Percentiles rank a stretch among this genome's conserved stretches.
These are phyloP conservation scores for Suillus tomentosus DNA, from an alignment of 768 basidiomycete species.

Conservation along the genomic window DNA sequence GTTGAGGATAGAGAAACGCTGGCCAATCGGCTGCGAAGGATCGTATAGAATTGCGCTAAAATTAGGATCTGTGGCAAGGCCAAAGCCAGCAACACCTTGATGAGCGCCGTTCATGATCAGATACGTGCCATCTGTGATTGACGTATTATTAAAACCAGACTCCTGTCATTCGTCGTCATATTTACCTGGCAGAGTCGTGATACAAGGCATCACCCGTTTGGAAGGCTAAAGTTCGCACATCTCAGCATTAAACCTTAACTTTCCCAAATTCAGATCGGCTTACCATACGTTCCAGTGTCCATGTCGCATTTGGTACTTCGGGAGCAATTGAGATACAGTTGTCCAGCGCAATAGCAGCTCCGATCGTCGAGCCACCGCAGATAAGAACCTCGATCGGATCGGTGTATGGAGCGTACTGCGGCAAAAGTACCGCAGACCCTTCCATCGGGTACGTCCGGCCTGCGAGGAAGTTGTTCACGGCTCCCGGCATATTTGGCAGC, in stretches of 20 bases:
- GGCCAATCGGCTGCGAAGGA: conserved; percentile 56
- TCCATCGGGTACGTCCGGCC: conserved; percentile 81
- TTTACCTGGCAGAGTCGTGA: conserved; percentile 60
- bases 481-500: conserved; percentile 74
- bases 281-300: conserved; percentile 82
- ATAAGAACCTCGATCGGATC: conserved; percentile 68
- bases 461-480: conserved; percentile 69
- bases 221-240: conserved; percentile 49
- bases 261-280: conserved; percentile 21
- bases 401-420: conserved; percentile 72
- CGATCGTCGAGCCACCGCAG: conserved; percentile 74
- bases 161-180: conserved; percentile 10
- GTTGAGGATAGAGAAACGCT: conserved; percentile 66
- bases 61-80: conserved; percentile 66
- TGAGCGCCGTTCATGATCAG: conserved; percentile 76
- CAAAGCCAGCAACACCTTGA: conserved; percentile 73
- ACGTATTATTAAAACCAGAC: background rate
- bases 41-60: conserved; percentile 69
- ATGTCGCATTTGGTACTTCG: conserved; percentile 59
- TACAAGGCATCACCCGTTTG: conserved; percentile 75
- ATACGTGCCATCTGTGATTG: conserved; percentile 56
- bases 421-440: conserved; percentile 69
- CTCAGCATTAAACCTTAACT: conserved; percentile 1
- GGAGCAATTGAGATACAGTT: conserved; percentile 74
- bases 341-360: conserved; percentile 53